Evolutionary conservation across 2,329 filamentous ascomycete species (phyloP), one percentile per base, ranked within the genome.

Genomic region (Massarina eburnea): DNA sequence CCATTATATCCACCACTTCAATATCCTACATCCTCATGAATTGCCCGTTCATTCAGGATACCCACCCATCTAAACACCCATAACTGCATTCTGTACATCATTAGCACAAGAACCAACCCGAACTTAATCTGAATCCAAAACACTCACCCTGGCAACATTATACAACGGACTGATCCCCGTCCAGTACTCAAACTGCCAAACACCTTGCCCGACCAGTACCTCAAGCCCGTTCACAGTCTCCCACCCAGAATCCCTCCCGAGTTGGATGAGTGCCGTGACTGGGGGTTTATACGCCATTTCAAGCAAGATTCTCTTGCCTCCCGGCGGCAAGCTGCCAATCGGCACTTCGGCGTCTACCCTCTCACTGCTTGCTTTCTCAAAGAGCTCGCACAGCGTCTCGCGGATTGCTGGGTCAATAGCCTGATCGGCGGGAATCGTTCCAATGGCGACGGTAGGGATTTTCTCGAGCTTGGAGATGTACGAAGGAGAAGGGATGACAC

Each of bases 251-350:
- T 86, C 81, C 58, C 84, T 79, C 2, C 91, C 92, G 65, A 96
- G 75, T 66, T 88, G 80, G 84, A 97, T 96, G 55, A 96, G 72
- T 7, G 86, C 82, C 4, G 94, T 99, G 41, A 88, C 80, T 0
- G 81, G 77, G 17, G 94, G 94, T 71, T 92, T 95, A 71, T 99
- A 99, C 2, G 94, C 92, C 91, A 99, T 96, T 71, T 99, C 94
- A 3, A 97, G 73, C 49, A 97, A 72, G 10, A 94, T 72, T 5
- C 70, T 71, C 41, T 71, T 71, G 19, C 67, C 66, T 6, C 57
- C 56, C 2, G 51, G 29, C 2, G 57, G 57, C 18, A 55, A 19
- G 29, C 48, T 52, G 1, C 52, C 54, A 38, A 52, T 59, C 5
- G 54, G 53, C 6, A 43, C 57, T 8, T 64, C 51, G 39, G 45